These are phyloP conservation scores for Diplodia seriata DNA, from an alignment of 2,329 filamentous ascomycete species.

Conservation along the genomic window DNA sequence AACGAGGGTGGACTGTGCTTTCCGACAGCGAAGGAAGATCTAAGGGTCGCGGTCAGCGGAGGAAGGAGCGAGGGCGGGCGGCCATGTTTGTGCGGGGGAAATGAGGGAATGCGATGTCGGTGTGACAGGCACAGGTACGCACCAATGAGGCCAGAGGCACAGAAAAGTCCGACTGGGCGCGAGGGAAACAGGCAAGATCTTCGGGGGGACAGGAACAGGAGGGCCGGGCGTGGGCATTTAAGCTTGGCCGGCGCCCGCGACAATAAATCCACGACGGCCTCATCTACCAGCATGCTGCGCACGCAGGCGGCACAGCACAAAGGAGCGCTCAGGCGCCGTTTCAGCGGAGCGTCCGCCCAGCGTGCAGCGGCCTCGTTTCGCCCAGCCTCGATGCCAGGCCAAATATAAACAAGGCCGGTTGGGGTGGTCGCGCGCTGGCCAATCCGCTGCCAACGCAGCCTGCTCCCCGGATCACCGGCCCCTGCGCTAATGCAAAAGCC, in stretches of 20 bases:
- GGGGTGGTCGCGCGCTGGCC: background rate
- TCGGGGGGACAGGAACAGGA: background rate
- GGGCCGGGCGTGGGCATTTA: conserved; percentile 1
- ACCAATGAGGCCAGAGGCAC: conserved; percentile 5
- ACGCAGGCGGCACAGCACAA: background rate
- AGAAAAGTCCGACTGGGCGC: conserved; percentile 11
- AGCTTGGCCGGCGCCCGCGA: conserved; percentile 22
- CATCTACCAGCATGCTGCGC: conserved; percentile 18
- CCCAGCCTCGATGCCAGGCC: conserved; percentile 19
- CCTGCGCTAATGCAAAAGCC: conserved; percentile 1
- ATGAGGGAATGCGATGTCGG: conserved; percentile 29
- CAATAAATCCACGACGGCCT: conserved; percentile 21
- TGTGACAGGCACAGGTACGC: conserved; percentile 13
- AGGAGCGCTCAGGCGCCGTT: conserved; percentile 4
- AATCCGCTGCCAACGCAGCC: conserved; percentile 5
- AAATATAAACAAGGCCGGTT: conserved; percentile 21
- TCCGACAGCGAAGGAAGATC: conserved; percentile 2
- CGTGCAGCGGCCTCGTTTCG: conserved; percentile 18
- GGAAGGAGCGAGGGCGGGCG: background rate
- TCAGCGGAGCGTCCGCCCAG: conserved; percentile 8
- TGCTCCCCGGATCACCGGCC: conserved; percentile 18
- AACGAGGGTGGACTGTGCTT: background rate
- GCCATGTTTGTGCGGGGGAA: conserved; percentile 19
- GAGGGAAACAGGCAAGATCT: conserved; percentile 21
- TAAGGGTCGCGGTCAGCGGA: conserved; percentile 4